Evolutionary conservation across 2,329 filamentous ascomycete species (phyloP).

Genomic region (Monilinia laxa): DNA sequence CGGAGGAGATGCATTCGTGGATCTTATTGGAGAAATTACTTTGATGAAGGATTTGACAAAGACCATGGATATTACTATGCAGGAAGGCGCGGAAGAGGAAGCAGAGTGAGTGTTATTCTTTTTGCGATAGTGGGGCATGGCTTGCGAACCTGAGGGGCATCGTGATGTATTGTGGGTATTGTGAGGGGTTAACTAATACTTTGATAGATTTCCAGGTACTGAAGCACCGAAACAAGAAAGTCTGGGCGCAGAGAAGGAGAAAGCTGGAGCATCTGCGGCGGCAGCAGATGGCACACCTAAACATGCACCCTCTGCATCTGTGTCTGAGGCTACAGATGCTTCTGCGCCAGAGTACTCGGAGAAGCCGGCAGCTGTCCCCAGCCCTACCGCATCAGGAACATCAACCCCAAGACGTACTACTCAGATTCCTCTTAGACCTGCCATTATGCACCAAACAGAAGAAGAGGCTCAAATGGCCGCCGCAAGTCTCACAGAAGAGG

Average conservation of each 20-base stretch:
- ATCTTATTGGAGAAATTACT: constrained; percentile 97
- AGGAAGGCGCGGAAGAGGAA: constrained; percentile 67
- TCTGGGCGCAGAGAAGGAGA: constrained; percentile 42
- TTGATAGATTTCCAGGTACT: constrained; percentile 50
- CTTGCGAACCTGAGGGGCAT: background rate
- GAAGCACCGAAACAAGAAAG: constrained; percentile 58
- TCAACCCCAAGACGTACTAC: constrained; percentile 44
- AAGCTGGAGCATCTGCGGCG: constrained; percentile 32
- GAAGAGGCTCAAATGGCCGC: constrained; percentile 68
- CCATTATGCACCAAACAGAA: constrained; percentile 84
- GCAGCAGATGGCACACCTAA: constrained; percentile 23
- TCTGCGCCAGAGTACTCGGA: constrained; percentile 19
- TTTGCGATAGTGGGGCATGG: background rate
- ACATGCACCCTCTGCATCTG: constrained; percentile 28
- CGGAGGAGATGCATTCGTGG: constrained; percentile 89
- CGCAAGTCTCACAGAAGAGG: constrained; percentile 66
- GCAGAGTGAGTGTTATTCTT: constrained; percentile 42
- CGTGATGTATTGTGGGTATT: background rate
- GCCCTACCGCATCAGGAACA: constrained; percentile 42
- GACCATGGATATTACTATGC: constrained; percentile 97
- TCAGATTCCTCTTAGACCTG: constrained; percentile 72
- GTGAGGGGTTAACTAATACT: constrained; percentile 49
- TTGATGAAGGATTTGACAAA: constrained; percentile 98
- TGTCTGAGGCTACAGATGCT: constrained; percentile 31
- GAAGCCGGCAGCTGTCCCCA: constrained; percentile 28